Base-by-base conservation (phyloP, 169 alveolate genomes). In the Plasmodium gallinaceum region DNA sequence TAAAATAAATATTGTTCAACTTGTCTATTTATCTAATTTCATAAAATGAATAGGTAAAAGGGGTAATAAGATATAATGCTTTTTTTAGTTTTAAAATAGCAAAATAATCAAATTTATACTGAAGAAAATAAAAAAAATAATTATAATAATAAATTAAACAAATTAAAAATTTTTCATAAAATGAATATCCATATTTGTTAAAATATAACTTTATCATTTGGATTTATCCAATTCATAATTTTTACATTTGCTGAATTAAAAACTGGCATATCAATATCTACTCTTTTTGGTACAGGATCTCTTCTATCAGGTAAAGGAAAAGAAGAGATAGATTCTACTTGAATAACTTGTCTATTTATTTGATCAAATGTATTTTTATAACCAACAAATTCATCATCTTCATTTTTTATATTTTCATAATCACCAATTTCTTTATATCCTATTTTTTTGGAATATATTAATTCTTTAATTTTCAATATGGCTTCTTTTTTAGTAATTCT, bases 151-250 rank as follows among this genome's bases (percentile, higher is more conserved):
- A 32, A 32, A 32, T 2, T 32, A 32, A 2, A 32, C 39, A 32
- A 32, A 32, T 32, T 32, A 4, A 32, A 32, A 32, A 32, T 32
- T 32, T 2, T 32, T 32, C 4, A 32, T 32, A 32, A 32, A 2
- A 32, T 32, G 4, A 1, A 32, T 2, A 32, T 2, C 1, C 39
- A 32, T 32, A 32, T 32, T 32, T 32, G 39, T 69, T 39, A 92
- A 87, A 96, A 93, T 12, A 94, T 92, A 0, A 96, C 97, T 69
- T 92, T 94, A 71, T 96, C 98, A 57, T 93, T 94, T 0, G 98
- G 98, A 74, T 96, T 97, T 7, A 96, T 95, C 98, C 98, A 96
- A 85, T 95, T 94, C 83, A 96, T 95, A n/a, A 96, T 94, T 64
- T 96, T 95, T 3, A 91, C 94, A 52, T 94, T 88, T 7, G 93